Evolutionary conservation across 2,329 filamentous ascomycete species (phyloP).

Genomic region (Cordyceps cateniannulata): DNA sequence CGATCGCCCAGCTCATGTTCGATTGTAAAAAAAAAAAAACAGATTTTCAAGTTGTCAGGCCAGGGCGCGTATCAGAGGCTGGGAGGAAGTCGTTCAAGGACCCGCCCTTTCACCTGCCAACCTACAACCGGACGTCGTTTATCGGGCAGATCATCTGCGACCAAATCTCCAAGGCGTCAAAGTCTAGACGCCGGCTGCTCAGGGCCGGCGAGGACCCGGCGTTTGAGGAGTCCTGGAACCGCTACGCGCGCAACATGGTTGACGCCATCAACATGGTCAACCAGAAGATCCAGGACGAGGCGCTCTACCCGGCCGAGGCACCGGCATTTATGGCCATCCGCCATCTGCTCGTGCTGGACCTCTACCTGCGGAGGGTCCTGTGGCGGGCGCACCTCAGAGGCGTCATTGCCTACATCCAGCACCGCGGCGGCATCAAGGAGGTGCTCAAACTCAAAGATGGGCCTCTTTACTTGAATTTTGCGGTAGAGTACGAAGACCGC

Average conservation of each 20-base stretch:
- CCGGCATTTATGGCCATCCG: not conserved
- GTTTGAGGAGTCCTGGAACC: not conserved
- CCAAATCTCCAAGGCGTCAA: slow-evolving; percentile 2
- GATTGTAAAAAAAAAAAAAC: not conserved
- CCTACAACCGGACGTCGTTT: not conserved
- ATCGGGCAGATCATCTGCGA: slow-evolving; percentile 1
- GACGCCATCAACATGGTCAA: not conserved
- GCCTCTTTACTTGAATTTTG: not conserved
- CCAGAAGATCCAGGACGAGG: not conserved
- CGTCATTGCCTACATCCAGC: not conserved
- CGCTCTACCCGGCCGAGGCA: not conserved
- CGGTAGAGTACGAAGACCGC: not conserved
- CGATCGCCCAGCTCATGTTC: not conserved
- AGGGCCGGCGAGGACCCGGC: not conserved
- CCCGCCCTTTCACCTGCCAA: not conserved
- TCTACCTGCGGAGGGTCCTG: not conserved
- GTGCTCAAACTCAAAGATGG: not conserved
- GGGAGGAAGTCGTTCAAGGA: not conserved
- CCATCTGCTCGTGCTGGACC: not conserved
- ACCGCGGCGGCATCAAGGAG: not conserved
- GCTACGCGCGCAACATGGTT: not conserved
- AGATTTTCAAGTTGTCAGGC: slow-evolving; percentile 1
- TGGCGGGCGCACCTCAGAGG: not conserved
- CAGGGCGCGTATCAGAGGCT: not conserved
- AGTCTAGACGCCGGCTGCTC: not conserved